These are phyloP conservation scores for Chlorella sp. DNA, from an alignment of 139 green algal genomes.

Conservation along the genomic window DNA sequence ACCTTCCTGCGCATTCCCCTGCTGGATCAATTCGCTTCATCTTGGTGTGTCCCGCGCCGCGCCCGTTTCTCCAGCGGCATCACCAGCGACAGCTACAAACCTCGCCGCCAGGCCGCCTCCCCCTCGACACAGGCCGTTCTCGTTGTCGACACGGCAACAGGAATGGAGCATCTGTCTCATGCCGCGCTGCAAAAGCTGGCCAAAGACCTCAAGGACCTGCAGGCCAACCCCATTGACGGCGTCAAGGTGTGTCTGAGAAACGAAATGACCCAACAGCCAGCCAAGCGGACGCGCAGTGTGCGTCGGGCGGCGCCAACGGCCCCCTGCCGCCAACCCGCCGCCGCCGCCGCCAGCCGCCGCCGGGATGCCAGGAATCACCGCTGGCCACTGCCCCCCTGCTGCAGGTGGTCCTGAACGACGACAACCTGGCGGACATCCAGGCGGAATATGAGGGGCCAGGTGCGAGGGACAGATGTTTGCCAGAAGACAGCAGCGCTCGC, in stretches of 20 bases:
- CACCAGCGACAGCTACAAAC: neutral
- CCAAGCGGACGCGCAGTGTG: neutral
- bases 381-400: neutral
- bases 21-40: neutral
- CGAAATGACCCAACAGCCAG: too few relatives aligned
- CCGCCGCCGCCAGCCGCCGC: neutral
- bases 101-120: neutral
- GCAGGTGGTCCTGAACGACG: conserved; percentile 86
- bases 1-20: neutral
- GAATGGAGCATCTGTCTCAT: conserved; percentile 32
- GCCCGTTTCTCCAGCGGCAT: neutral
- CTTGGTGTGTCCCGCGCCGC: neutral
- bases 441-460: conserved; percentile 90
- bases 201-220: conserved; percentile 71
- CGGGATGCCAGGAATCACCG: neutral
- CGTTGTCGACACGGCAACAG: neutral
- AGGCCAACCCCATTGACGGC: conserved; percentile 78
- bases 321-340: neutral
- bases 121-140: neutral
- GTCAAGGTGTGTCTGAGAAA: conserved; percentile 46
- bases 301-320: too few relatives aligned
- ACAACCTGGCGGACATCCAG: conserved; percentile 85
- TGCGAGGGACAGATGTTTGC: conserved; percentile 14
- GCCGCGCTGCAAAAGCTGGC: conserved; percentile 70
- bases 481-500: neutral